Evolutionary conservation across 108 stramenopile genomes (phyloP).

Genomic region (Aurantiochytrium sp.): DNA sequence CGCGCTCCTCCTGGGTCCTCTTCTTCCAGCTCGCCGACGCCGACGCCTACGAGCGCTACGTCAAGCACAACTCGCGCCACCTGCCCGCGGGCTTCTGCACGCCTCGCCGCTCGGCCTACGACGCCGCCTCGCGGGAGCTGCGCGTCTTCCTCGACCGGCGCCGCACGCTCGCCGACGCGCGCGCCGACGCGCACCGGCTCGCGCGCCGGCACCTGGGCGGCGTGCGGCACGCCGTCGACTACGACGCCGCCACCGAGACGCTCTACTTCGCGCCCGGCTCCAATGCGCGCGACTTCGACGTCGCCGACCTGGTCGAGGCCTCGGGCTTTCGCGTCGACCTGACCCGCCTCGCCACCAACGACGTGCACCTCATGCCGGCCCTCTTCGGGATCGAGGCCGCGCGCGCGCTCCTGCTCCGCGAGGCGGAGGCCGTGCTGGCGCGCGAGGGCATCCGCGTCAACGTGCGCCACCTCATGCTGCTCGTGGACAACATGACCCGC

Average conservation of each 20-base stretch:
- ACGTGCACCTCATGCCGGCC: neutral
- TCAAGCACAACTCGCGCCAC: neutral
- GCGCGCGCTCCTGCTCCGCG: neutral
- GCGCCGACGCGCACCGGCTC: neutral
- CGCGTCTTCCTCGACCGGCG: neutral
- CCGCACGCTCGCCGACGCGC: neutral
- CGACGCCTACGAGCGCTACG: neutral
- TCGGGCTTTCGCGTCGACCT: neutral
- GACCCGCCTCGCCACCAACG: neutral
- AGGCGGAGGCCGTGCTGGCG: neutral
- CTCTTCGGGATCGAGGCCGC: neutral
- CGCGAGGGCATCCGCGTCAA: neutral
- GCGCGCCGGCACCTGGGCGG: neutral
- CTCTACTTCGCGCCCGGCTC: neutral
- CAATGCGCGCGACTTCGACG: neutral
- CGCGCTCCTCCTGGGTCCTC: neutral
- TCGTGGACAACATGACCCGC: neutral
- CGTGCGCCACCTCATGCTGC: neutral
- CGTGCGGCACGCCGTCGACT: neutral
- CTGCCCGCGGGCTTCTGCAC: neutral
- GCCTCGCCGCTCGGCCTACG: too few species aligned
- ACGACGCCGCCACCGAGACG: neutral
- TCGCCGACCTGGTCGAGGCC: neutral
- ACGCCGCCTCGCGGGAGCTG: neutral
- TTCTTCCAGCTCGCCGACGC: neutral